These are phyloP conservation scores for Venturiaceae sp. DNA, from an alignment of 2,329 filamentous ascomycete genomes.

Conservation along the genomic window DNA sequence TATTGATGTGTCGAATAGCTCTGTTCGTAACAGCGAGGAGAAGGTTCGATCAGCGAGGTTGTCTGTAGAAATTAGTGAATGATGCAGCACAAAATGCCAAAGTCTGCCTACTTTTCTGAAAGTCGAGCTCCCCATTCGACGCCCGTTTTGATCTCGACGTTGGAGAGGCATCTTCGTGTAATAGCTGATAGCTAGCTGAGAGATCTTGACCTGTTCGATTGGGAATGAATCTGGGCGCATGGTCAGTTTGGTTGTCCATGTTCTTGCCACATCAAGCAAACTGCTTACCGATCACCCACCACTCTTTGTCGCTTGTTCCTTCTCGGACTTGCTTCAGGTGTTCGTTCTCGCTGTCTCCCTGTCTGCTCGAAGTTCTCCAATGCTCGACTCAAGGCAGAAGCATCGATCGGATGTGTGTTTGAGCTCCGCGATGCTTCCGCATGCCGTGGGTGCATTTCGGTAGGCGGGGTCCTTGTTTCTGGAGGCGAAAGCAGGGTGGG, in stretches of 20 bases:
- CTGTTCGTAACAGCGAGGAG: conserved; percentile 74
- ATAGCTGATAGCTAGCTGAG: conserved; percentile 81
- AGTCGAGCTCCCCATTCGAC: conserved; percentile 83
- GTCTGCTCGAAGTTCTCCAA: conserved; percentile 52
- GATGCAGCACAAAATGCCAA: not conserved
- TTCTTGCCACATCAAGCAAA: conserved; percentile 9
- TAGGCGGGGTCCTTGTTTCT: conserved; percentile 51
- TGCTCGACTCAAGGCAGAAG: conserved; percentile 49
- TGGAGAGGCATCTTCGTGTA: conserved; percentile 88
- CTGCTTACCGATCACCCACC: conserved; percentile 45
- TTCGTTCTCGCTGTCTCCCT: conserved; percentile 49
- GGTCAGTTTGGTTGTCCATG: not conserved
- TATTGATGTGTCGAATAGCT: conserved; percentile 80
- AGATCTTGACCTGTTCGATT: conserved; percentile 88
- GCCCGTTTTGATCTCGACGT: conserved; percentile 77
- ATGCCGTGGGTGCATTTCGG: conserved; percentile 33
- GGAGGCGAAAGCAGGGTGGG: conserved; percentile 44
- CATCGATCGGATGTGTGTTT: conserved; percentile 46
- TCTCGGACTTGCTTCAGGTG: conserved; percentile 56
- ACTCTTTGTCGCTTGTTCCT: conserved; percentile 55
- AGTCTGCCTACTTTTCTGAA: conserved; percentile 59
- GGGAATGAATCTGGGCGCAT: conserved; percentile 72
- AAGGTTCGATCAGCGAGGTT: conserved; percentile 95
- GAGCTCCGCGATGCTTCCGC: conserved; percentile 28
- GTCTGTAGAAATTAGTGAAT: conserved; percentile 36